These are phyloP conservation scores for Eustoma russellianum DNA, from an alignment of 257 asterid species.

Conservation along the genomic window DNA sequence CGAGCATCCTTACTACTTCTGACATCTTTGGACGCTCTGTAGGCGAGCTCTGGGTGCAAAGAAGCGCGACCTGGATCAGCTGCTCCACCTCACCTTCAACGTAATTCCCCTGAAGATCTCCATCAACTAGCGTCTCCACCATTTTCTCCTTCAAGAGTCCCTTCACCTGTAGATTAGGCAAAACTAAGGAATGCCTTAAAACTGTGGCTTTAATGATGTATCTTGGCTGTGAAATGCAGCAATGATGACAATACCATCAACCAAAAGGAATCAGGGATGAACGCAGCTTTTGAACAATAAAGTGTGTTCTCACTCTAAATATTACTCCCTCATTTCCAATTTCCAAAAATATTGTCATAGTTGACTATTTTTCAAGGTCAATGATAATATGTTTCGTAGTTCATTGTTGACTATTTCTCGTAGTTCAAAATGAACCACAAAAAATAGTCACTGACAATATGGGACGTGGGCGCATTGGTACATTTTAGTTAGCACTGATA, in stretches of 20 bases:
- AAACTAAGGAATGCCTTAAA: background rate
- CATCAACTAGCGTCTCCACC: conserved; percentile 66
- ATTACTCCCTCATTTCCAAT: no score
- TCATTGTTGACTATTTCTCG: no score
- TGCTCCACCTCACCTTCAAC: conserved; percentile 73
- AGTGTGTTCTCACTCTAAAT: no score
- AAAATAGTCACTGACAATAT: no score
- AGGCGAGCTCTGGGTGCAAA: conserved; percentile 70
- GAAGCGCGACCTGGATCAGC: conserved; percentile 77
- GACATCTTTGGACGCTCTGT: conserved; percentile 91
- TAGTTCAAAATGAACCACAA: no score
- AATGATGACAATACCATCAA: background rate
- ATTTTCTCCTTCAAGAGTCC: conserved; percentile 74
- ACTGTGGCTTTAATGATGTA: no score
- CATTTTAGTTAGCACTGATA: no score
- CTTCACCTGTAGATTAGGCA: conserved; percentile 45
- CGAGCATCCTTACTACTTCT: conserved; percentile 82
- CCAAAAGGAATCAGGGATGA: background rate
- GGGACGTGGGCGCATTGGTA: no score
- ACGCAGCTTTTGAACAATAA: no score
- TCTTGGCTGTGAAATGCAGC: background rate
- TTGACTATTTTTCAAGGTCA: no score
- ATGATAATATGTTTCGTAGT: no score
- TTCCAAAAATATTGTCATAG: no score
- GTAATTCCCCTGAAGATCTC: conserved; percentile 60